Evolutionary conservation across 148 eudicot genomes (phyloP), one percentile per base, ranked within the genome.

Genomic region (Vaccinium vitisidaea): DNA sequence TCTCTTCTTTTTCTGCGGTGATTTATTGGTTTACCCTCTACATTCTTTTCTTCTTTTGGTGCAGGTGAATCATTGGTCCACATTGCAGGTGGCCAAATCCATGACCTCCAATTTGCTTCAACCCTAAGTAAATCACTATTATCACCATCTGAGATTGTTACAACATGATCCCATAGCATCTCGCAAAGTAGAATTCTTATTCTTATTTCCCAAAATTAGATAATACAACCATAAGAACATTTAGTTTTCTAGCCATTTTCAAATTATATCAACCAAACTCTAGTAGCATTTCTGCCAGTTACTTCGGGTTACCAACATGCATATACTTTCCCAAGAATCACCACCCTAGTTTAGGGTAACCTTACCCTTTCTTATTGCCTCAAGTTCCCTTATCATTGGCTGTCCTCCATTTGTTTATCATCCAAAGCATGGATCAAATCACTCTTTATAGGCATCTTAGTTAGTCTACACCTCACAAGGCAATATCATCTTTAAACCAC

Each of bases 41-140:
- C 69, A 21, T 63, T 3, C 69, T 63, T 63, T 63, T 63, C 69
- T 63, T n/a, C 69, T 63, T 63, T 63, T 2, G 13, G 23, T 23
- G 70, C 70, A 25, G 27, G 70, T n/a, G 27, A 23, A 23, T 63
- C 14, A 63, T 63, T 63, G 70, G 70, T 63, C n/a, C 70, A 63
- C 70, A 63, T 63, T 63, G 70, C 70, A 63, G 70, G 70, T 9
- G 73, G 73, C 39, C 73, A 67, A 67, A 67, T 67, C 73, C 73
- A 67, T 67, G 16, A 11, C 25, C 73, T 23, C 73, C 36, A 67
- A 67, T 12, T 67, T 67, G 36, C 39, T 67, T 27, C 16, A 67
- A 67, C 27, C 73, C 14, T 25, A 25, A 25, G 10, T 36, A 36
- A 36, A 36, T 67, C 73, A 8, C 32, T 4, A 71, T 71, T 32